Evolutionary conservation across 495 filamentous ascomycete species (phyloP).

Genomic region (Penicillium diatomitis): DNA sequence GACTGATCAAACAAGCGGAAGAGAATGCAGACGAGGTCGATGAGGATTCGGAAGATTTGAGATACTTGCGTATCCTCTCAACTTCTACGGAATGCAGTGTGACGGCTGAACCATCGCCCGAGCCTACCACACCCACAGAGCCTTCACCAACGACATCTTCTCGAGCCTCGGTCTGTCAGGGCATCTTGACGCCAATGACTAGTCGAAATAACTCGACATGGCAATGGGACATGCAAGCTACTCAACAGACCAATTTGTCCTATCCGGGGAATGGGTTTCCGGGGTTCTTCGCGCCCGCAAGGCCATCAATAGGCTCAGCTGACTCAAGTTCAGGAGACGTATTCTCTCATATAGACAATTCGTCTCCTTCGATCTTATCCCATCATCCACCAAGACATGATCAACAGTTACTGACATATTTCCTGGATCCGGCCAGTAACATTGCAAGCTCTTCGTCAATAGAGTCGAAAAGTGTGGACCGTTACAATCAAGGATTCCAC

Average conservation of each 20-base stretch:
- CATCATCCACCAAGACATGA: slow-evolving; percentile 1
- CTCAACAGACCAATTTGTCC: slow-evolving; percentile 15
- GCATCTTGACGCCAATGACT: slow-evolving; percentile 15
- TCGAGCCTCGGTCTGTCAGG: slow-evolving; percentile 7
- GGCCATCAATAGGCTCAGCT: slow-evolving; percentile 8
- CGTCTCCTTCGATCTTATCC: no score
- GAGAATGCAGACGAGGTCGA: slow-evolving; percentile 30
- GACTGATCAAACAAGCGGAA: slow-evolving; percentile 42
- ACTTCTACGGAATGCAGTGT: slow-evolving; percentile 34
- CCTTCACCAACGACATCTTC: slow-evolving; percentile 18
- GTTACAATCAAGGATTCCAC: no score
- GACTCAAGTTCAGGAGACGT: slow-evolving; percentile 14
- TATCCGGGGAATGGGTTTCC: slow-evolving; percentile 20
- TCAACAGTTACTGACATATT: slow-evolving; percentile 10
- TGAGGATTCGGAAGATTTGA: slow-evolving; percentile 31
- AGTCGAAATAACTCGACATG: slow-evolving; percentile 12
- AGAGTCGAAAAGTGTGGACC: no score
- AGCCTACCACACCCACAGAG: slow-evolving; percentile 31
- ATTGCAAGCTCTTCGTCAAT: no score
- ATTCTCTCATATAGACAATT: slow-evolving; percentile 3
- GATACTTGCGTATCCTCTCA: slow-evolving; percentile 30
- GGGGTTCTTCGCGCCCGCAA: slow-evolving; percentile 14
- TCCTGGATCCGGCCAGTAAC: slow-evolving; percentile 2
- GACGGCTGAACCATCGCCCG: slow-evolving; percentile 34
- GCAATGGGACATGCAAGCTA: slow-evolving; percentile 29